Evolutionary conservation across 352 stramenopile species (phyloP), one percentile per base, ranked within the genome.

Genomic region (Pythium oligandrum): DNA sequence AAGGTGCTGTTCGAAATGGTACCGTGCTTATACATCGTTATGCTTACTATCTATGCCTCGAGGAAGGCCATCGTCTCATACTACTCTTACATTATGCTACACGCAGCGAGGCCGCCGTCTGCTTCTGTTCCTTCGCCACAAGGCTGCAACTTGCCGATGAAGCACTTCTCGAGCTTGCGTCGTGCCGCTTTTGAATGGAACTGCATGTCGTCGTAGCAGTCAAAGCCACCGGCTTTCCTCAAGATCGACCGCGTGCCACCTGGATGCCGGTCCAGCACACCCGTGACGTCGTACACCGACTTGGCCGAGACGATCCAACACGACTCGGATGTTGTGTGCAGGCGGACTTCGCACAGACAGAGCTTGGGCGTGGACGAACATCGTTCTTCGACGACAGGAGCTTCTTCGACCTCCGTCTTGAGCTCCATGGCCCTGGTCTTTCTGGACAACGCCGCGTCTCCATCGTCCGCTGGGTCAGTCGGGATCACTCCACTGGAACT

Each of bases 301-400:
- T 61, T 62, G 34, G 82, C 77, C 45, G 97, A 96, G 17, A 99
- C 89, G 37, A 99, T 66, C 96, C 96, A 99, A 61, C 89, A 98
- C 66, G 95, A 95, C 12, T 97, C 81, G 12, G 83, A 60, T 11
- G 74, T 87, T 49, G 85, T 93, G 81, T 99, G 96, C 40, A 76
- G 59, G 50, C 71, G 56, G 34, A 93, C 70, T 53, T 93, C 80
- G 50, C 82, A 93, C 35, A 88, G 64, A 63, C 82, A 92, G 5
- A 92, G 75, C 58, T 89, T 90, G 46, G 68, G 77, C 7, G 75
- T 56, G 37, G 61, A 69, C 9, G 71, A 86, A 55, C 82, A 92
- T 35, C 82, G 78, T 39, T 49, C 39, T 7, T 42, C 30, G 6
- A 17, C 38, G 35, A 42, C 48, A 0, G 11, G 33, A 43, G 43